These are phyloP conservation scores for Pseudomicrostroma phylloplanum DNA, from an alignment of 1,284 basidiomycete genomes.

Conservation along the genomic window DNA sequence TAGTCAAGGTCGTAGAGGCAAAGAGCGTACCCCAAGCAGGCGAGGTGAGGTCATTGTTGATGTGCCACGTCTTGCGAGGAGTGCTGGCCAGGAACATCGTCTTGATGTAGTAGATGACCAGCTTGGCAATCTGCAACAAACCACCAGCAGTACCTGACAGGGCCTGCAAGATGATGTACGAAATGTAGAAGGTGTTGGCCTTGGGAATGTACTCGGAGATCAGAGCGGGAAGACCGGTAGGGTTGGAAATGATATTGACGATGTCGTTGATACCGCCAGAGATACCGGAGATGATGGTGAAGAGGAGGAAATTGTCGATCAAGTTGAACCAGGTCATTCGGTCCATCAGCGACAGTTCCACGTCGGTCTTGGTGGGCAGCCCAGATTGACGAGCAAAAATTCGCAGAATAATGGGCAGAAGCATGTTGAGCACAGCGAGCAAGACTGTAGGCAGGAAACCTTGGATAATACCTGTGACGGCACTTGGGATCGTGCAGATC, in stretches of 20 bases:
- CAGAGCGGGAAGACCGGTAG: slow-evolving; percentile 29
- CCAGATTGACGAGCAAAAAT: slow-evolving; percentile 71
- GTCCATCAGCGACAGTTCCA: slow-evolving; percentile 85
- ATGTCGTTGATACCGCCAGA: slow-evolving; percentile 30
- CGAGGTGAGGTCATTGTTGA: slow-evolving; percentile 64
- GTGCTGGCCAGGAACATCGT: slow-evolving; percentile 77
- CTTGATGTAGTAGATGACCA: slow-evolving; percentile 79
- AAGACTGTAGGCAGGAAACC: slow-evolving; percentile 71
- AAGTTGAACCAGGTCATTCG: slow-evolving; percentile 84
- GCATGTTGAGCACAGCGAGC: slow-evolving; percentile 81
- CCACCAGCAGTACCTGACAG: slow-evolving; percentile 61
- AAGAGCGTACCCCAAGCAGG: slow-evolving; percentile 75
- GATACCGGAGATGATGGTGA: slow-evolving; percentile 41
- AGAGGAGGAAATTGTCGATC: slow-evolving; percentile 49
- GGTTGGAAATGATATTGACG: slow-evolving; percentile 21
- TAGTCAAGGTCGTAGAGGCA: slow-evolving; percentile 42
- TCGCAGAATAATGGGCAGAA: slow-evolving; percentile 78
- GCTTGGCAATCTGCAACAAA: slow-evolving; percentile 70
- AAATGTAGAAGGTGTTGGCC: slow-evolving; percentile 89
- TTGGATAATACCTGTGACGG: slow-evolving; percentile 67
- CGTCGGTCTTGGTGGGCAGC: slow-evolving; percentile 68
- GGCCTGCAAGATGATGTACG: slow-evolving; percentile 58
- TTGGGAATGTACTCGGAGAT: slow-evolving; percentile 64
- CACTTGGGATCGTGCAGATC: slow-evolving; percentile 62
- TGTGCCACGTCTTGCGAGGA: slow-evolving; percentile 72